phyloP scores from a whole-genome alignment of 2,329 filamentous ascomycete genomes.

The Camillea tinctor region DNA sequence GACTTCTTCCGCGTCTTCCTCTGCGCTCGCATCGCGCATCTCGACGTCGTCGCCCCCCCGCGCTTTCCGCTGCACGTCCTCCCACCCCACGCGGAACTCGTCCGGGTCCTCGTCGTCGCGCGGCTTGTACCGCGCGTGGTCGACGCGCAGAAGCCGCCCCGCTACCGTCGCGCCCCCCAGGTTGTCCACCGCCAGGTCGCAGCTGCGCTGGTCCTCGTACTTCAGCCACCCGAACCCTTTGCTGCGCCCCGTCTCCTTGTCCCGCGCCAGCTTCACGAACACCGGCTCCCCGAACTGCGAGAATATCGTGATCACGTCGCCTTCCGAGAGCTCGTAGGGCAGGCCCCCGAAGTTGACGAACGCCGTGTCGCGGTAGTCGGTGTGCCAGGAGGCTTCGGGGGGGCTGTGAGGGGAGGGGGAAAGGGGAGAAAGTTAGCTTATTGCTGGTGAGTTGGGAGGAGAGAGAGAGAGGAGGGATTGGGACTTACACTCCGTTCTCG shows the following conservation, averaged over 20 bases:
- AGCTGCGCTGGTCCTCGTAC: conserved; percentile 96
- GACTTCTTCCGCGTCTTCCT: conserved; percentile 42
- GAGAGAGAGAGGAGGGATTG: not conserved
- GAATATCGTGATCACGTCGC: conserved; percentile 94
- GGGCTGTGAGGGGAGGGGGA: conserved; percentile 47
- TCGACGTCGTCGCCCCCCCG: conserved; percentile 37
- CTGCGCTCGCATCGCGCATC: conserved; percentile 37
- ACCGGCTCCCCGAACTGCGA: conserved; percentile 95
- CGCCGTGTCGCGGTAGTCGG: conserved; percentile 95
- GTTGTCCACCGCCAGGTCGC: conserved; percentile 94
- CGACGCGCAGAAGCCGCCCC: conserved; percentile 79
- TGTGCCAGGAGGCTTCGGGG: conserved; percentile 90
- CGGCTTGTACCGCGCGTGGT: conserved; percentile 89
- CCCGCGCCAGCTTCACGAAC: conserved; percentile 86
- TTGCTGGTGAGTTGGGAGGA: not conserved
- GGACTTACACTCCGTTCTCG: conserved; percentile 75
- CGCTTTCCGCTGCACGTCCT: conserved; percentile 56
- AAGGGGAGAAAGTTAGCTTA: too few relatives aligned
- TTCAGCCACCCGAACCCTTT: conserved; percentile 95
- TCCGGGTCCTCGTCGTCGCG: conserved; percentile 73
- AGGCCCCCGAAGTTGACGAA: conserved; percentile 96
- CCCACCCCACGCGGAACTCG: conserved; percentile 58
- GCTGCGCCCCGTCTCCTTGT: conserved; percentile 95
- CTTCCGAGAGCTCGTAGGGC: conserved; percentile 89
- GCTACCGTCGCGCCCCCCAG: conserved; percentile 81